These are phyloP conservation scores for Fonsecaea pedrosoi DNA, from an alignment of 2,329 filamentous ascomycete genomes.

Conservation along the genomic window DNA sequence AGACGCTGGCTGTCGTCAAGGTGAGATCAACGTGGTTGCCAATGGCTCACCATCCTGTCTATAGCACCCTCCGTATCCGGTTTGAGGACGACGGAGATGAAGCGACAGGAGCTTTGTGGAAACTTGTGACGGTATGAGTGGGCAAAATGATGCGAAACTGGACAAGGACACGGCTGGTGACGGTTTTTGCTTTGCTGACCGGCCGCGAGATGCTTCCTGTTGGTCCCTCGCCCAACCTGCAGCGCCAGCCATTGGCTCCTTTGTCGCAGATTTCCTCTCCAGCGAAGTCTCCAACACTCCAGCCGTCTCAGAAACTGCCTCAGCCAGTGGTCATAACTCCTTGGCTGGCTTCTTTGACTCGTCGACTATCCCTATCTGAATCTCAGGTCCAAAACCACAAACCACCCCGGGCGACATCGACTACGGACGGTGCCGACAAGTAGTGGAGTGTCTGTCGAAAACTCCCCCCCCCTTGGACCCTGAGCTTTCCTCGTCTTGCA, in stretches of 20 bases:
- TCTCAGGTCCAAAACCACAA: constrained; percentile 15
- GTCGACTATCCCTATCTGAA: constrained; percentile 17
- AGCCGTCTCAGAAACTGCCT: constrained; percentile 30
- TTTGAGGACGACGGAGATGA: not conserved
- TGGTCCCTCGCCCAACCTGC: constrained; percentile 2
- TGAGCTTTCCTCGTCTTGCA: constrained; percentile 22
- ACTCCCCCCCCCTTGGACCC: constrained; percentile 25
- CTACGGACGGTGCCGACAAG: constrained; percentile 4
- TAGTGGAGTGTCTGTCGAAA: constrained; percentile 7
- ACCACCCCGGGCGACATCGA: constrained; percentile 6
- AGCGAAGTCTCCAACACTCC: constrained; percentile 14
- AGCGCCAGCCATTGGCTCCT: constrained; percentile 16
- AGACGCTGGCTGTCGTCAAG: not conserved
- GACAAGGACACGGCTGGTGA: not conserved
- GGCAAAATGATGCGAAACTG: not conserved
- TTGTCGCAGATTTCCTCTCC: constrained; percentile 21
- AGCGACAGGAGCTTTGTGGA: not conserved
- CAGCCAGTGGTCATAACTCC: constrained; percentile 24
- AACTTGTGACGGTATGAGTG: not conserved
- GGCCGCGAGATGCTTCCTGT: not conserved
- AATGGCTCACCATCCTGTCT: no score
- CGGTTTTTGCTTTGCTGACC: not conserved
- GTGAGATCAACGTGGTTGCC: not conserved
- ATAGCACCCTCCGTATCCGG: not conserved
- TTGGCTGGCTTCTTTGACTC: constrained; percentile 14